These are phyloP conservation scores for Fusarium sp. DNA, from an alignment of 2,329 filamentous ascomycete species.

Conservation along the genomic window DNA sequence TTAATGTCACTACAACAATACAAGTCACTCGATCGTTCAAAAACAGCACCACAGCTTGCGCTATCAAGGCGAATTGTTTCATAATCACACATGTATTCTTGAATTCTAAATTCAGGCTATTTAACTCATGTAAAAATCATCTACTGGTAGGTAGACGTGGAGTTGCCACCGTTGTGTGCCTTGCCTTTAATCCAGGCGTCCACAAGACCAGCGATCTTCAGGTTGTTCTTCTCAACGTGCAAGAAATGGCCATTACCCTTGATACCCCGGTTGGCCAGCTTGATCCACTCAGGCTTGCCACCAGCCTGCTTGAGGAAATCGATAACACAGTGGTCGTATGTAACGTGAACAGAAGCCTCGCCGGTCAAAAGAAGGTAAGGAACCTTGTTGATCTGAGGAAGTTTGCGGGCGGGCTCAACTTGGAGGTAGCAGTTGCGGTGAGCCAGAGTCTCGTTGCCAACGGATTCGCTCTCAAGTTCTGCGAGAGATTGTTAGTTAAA, in stretches of 20 bases:
- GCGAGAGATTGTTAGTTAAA: background rate
- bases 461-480: slow-evolving; percentile 26
- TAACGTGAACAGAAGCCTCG: slow-evolving; percentile 31
- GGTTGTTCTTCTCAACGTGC: slow-evolving; percentile 38
- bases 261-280: slow-evolving; percentile 25
- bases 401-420: slow-evolving; percentile 26
- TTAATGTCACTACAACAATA: too few species aligned
- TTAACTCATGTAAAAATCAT: too few species aligned
- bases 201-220: slow-evolving; percentile 26
- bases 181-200: slow-evolving; percentile 20
- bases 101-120: too few species aligned
- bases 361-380: slow-evolving; percentile 33
- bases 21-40: too few species aligned
- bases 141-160: too few species aligned
- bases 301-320: slow-evolving; percentile 34
- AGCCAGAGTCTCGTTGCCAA: slow-evolving; percentile 30
- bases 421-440: slow-evolving; percentile 36
- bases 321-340: slow-evolving; percentile 33
- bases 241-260: slow-evolving; percentile 39
- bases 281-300: slow-evolving; percentile 30
- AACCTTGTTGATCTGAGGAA: slow-evolving; percentile 33
- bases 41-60: too few species aligned
- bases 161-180: too few species aligned
- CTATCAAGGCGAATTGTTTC: too few species aligned
- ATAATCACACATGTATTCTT: too few species aligned